Evolutionary conservation across 78 protist species (phyloP).

Genomic region (Neovahlkampfia damariscottae): DNA sequence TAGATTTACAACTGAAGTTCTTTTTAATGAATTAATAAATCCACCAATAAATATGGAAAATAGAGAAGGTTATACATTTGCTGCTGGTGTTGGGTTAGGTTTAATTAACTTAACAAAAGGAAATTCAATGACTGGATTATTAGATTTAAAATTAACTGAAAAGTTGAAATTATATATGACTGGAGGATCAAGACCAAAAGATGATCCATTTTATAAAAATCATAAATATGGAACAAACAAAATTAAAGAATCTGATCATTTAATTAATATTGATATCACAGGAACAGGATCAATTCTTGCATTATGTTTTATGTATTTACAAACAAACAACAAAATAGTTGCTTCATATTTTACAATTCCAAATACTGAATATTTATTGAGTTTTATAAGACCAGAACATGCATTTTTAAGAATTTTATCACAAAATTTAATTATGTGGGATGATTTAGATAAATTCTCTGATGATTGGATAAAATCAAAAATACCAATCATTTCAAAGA

Average conservation of each 20-base stretch:
- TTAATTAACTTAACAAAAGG: neutral
- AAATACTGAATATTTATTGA: neutral
- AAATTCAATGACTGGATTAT: neutral
- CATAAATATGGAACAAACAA: neutral
- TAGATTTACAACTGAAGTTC: neutral
- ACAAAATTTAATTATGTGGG: neutral
- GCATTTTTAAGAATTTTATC: neutral
- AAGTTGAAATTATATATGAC: neutral
- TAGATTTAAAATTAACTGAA: neutral
- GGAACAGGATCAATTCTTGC: neutral
- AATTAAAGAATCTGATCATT: neutral
- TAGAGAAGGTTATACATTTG: neutral
- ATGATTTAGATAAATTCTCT: neutral
- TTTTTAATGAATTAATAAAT: neutral
- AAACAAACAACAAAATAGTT: neutral
- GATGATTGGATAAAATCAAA: neutral
- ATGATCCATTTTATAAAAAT: neutral
- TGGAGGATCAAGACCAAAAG: neutral
- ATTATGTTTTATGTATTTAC: neutral
- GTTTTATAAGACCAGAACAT: neutral
- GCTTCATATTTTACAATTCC: neutral
- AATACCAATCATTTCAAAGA: neutral
- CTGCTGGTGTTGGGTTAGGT: neutral
- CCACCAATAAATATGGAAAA: neutral
- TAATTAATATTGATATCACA: neutral